Evolutionary conservation across 176 grass and related monocot species (phyloP).

Genomic region (Ensete ventricosum): DNA sequence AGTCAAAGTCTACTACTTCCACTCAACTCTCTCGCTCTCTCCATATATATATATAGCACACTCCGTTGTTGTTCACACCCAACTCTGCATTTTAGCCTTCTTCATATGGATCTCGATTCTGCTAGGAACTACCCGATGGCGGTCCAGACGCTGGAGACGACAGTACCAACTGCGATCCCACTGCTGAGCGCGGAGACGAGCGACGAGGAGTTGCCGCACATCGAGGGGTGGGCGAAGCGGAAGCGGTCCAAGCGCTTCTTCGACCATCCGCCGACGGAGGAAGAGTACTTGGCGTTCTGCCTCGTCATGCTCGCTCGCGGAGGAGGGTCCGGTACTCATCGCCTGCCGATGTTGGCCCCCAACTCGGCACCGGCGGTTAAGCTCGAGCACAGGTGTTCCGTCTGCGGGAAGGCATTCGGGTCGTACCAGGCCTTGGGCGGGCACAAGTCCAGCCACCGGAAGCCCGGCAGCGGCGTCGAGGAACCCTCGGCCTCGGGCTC

Average conservation of each 20-base stretch:
- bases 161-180: background rate
- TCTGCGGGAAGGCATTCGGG: constrained; percentile 75
- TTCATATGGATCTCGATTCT: background rate
- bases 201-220: constrained; percentile 51
- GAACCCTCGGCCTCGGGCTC: constrained; percentile 46
- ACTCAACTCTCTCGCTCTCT: background rate
- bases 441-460: constrained; percentile 92
- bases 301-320: constrained; percentile 87
- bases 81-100: background rate
- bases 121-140: background rate
- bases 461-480: constrained; percentile 25
- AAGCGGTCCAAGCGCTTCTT: constrained; percentile 61
- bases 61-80: background rate
- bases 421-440: constrained; percentile 96
- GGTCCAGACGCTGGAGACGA: background rate
- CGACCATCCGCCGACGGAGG: constrained; percentile 48
- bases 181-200: background rate
- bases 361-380: constrained; percentile 9
- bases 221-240: constrained; percentile 65
- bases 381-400: constrained; percentile 65
- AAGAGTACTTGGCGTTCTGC: constrained; percentile 87
- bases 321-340: background rate
- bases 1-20: background rate
- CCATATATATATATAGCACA: background rate
- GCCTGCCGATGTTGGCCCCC: background rate